Evolutionary conservation across 2,329 filamentous ascomycete species (phyloP).

Genomic region (Alternaria viburni): DNA sequence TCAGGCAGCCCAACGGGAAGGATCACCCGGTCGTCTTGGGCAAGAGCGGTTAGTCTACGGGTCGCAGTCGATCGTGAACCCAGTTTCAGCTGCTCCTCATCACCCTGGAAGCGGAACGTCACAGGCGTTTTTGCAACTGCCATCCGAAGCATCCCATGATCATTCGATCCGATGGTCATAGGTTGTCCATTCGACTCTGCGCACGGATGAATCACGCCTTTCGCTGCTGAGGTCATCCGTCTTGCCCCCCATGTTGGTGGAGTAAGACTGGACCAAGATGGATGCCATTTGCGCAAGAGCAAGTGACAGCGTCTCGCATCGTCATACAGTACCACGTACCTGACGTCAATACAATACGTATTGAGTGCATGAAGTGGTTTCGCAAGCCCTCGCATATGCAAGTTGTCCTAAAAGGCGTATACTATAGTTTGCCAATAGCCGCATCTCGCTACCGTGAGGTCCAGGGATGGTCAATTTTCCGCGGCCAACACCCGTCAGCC

Average conservation of each 20-base stretch:
- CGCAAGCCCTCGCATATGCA: background rate
- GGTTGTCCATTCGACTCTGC: background rate
- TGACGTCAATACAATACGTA: background rate
- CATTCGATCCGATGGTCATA: background rate
- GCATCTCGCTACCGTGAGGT: background rate
- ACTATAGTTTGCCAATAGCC: background rate
- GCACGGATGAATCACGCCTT: background rate
- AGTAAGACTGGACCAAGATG: background rate
- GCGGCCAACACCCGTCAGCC: slow-evolving; percentile 2
- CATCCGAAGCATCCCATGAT: background rate
- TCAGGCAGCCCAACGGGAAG: background rate
- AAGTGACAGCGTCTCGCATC: background rate
- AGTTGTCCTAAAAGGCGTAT: background rate
- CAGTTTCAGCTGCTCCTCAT: background rate
- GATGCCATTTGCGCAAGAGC: background rate
- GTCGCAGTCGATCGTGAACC: background rate
- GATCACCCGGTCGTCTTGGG: background rate
- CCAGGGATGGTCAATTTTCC: background rate
- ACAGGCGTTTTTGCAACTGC: background rate
- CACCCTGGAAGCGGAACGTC: background rate
- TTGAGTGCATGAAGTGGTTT: background rate
- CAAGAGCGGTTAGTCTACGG: background rate
- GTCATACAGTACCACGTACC: background rate
- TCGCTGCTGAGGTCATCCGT: background rate
- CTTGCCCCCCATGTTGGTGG: background rate